Evolutionary conservation across 2,329 filamentous ascomycete species (phyloP), one percentile per base, ranked within the genome.

Genomic region (Macroventuria anomochaeta): DNA sequence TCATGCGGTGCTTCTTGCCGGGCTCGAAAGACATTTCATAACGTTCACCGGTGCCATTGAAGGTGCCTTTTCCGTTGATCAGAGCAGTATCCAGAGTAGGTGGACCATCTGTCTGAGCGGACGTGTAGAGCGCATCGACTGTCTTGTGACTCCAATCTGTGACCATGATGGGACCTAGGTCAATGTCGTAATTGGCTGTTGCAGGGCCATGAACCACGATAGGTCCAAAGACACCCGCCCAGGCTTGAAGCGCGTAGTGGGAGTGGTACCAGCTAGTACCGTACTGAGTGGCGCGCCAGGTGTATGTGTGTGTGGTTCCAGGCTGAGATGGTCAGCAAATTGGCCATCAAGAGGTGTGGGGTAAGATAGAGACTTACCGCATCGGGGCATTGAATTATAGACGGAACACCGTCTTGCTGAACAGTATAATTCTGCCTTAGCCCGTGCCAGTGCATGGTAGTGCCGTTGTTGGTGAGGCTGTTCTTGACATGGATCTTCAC

Each of bases 381-480:
- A 39, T 91, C 87, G 0, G 66, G 67, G 26, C 65, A 69, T 40
- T 72, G 88, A 0, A 87, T 84, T 0, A 90, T 89, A 69, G 92
- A 89, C 87, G 92, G 91, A 41, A 87, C 79, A 7, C 90, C 90
- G 71, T 93, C 90, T 86, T 91, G 90, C 42, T 86, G 78, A 10
- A 79, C 83, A 0, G 84, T 86, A 17, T 84, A 51, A 2, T 71
- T 46, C 57, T 79, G 77, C n/a, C 76, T 70, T 21, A 82, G 61
- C 0, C 80, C 80, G 51, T 83, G 80, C 72, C 76, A 82, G 59
- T 82, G 80, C n/a, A 82, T 74, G 6, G 71, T 63, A 7, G 78
- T 81, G 23, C 78, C 79, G 46, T 80, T 78, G 43, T 75, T 59
- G 15, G 28, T 21, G 7, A 75, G 58, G n/a, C 58, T 61, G 42